phyloP scores from a whole-genome alignment of 83 land plant species.

The Picea abies region DNA sequence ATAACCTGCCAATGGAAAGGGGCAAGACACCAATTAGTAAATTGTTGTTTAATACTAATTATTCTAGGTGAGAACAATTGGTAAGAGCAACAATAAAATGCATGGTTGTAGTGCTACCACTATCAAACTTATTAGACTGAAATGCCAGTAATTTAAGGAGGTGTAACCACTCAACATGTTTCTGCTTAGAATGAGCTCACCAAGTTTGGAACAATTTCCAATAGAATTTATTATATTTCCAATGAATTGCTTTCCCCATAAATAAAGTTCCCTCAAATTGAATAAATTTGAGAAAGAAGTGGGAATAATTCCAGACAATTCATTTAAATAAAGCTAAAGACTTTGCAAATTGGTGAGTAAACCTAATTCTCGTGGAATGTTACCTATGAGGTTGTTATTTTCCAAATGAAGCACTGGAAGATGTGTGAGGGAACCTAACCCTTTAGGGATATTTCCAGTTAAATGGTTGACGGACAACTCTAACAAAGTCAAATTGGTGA shows the following conservation, averaged over 20 bases:
- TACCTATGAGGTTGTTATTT: background rate
- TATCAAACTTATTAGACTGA: slow-evolving; percentile 17
- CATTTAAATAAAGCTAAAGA: no score
- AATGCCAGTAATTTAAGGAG: slow-evolving; percentile 29
- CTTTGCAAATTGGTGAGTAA: slow-evolving; percentile 3
- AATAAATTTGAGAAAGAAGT: no score
- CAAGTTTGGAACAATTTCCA: slow-evolving; percentile 18
- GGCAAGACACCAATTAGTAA: background rate
- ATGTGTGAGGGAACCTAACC: no score
- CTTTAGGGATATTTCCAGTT: no score
- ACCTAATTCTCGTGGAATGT: slow-evolving; percentile 22
- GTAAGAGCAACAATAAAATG: background rate
- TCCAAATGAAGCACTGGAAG: no score
- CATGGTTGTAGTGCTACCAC: slow-evolving; percentile 6
- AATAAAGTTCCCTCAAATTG: background rate
- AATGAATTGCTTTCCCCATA: slow-evolving; percentile 27
- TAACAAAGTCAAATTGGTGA: slow-evolving; percentile 1
- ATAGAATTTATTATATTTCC: slow-evolving; percentile 36
- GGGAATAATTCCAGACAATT: no score
- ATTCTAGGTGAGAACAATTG: slow-evolving; percentile 1
- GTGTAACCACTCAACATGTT: slow-evolving; percentile 37
- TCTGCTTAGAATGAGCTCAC: slow-evolving; percentile 20
- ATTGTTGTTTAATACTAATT: background rate
- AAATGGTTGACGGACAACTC: no score
- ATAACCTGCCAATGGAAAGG: background rate